Base-by-base conservation (phyloP, 108 stramenopile species). In the Nitzschia sp. region DNA sequence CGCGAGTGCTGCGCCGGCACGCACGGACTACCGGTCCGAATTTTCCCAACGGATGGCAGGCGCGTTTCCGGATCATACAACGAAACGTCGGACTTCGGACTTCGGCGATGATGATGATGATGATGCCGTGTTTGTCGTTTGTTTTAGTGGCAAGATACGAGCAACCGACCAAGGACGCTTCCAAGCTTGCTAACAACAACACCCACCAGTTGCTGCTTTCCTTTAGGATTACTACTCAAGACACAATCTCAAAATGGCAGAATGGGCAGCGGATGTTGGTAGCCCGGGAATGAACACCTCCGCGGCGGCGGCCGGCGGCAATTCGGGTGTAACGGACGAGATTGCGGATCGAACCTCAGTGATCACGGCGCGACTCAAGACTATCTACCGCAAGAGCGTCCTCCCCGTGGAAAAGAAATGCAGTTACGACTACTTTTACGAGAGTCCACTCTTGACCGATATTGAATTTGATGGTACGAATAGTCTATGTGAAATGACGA, bases 401-500 rank as follows among this genome's bases (percentile, higher is more conserved):
- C 76, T 87, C 53, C 90, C 93, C 21, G 80, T 88, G 44, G 93
- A 94, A 64, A 91, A 94, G 63, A 73, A 82, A 53, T 91, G 87
- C 68, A 85, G 74, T 17, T 94, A 94, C 55, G 87, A 89, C 58
- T 94, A 77, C 76, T 94, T 94, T 66, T 94, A 83, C 69, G 90
- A 93, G 64, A 84, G 81, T 66, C 93, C 93, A 9, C 80, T 86
- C 28, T 52, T 94, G 52, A 83, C 89, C 13, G 93, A 94, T 77
- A 71, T 83, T 0, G 94, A 95, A 78, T 95, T 95, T 78, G 93
- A 94, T 80, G 77, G 85, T 86, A 69, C 48, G 84, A 56, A 53
- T 53, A n/a, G n/a, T n/a, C n/a, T n/a, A n/a, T n/a, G n/a, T n/a
- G n/a, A 41, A 41, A 41, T 41, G 38, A 41, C 38, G 13, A 9